phyloP scores from a whole-genome alignment of 306 rosid genomes.

The Lablab purpureus region DNA sequence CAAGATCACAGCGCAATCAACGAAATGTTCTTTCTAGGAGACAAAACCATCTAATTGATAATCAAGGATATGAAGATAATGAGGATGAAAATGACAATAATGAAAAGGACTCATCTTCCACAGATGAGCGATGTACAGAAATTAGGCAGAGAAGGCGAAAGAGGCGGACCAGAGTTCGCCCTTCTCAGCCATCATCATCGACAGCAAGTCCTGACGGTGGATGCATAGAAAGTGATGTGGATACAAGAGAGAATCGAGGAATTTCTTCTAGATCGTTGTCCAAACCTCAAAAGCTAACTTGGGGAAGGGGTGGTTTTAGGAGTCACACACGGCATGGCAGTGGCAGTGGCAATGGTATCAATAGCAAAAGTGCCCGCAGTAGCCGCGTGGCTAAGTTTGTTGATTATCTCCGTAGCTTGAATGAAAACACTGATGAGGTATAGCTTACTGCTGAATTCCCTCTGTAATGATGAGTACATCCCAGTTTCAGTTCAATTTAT shows the following conservation, averaged over 20 bases:
- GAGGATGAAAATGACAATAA: conserved; percentile 74
- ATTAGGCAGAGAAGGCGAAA: conserved; percentile 68
- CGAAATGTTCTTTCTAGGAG: conserved; percentile 67
- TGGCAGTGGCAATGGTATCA: conserved; percentile 73
- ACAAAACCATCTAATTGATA: conserved; percentile 61
- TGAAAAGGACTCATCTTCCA: conserved; percentile 75
- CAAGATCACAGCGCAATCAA: conserved; percentile 75
- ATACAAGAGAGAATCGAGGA: conserved; percentile 69
- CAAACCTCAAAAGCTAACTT: conserved; percentile 79
- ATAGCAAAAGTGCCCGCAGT: conserved; percentile 69
- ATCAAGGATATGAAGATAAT: conserved; percentile 76
- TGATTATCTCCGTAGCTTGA: conserved; percentile 72
- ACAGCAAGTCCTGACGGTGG: conserved; percentile 72
- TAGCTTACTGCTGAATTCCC: conserved; percentile 33
- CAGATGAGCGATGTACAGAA: conserved; percentile 72
- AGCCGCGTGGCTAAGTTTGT: conserved; percentile 79
- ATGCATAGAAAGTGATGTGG: conserved; percentile 71
- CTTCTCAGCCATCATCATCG: conserved; percentile 81
- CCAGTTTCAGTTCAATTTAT: conserved; percentile 37
- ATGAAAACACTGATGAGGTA: conserved; percentile 83
- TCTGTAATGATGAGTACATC: conserved; percentile 22
- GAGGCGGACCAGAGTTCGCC: conserved; percentile 64
- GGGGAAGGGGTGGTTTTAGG: conserved; percentile 96
- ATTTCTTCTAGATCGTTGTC: conserved; percentile 62
- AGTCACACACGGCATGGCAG: conserved; percentile 84